Evolutionary conservation across 2,329 filamentous ascomycete species (phyloP).

Genomic region (Ciborinia camelliae): DNA sequence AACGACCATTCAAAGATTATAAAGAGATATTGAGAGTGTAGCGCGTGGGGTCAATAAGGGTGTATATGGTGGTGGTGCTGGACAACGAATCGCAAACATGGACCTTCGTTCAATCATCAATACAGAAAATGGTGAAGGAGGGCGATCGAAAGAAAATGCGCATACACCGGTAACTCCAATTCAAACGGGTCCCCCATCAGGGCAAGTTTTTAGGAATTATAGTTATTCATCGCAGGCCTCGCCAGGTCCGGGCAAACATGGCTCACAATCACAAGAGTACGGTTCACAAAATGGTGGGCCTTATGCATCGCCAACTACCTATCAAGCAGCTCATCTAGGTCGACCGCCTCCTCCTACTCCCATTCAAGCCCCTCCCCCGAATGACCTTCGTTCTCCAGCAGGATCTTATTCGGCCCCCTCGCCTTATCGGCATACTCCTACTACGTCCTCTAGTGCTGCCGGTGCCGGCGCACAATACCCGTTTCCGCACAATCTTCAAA

Average conservation of each 20-base stretch:
- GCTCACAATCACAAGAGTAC: constrained; percentile 35
- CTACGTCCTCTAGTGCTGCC: constrained; percentile 29
- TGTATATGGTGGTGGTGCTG: constrained; percentile 26
- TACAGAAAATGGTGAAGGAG: constrained; percentile 37
- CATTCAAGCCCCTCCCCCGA: constrained; percentile 41
- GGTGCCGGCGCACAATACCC: constrained; percentile 34
- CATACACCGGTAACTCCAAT: constrained; percentile 36
- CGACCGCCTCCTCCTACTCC: constrained; percentile 41
- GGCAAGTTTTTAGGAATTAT: constrained; percentile 36
- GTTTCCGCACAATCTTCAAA: constrained; percentile 34
- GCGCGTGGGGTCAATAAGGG: constrained; percentile 28
- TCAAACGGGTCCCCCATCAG: constrained; percentile 29
- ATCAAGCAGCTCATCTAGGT: constrained; percentile 34
- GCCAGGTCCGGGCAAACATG: constrained; percentile 34
- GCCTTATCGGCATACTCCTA: constrained; percentile 37
- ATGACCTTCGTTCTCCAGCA: constrained; percentile 44
- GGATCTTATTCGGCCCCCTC: constrained; percentile 39
- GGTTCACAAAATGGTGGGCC: constrained; percentile 29
- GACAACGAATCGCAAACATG: constrained; percentile 41
- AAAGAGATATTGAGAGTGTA: constrained; percentile 24
- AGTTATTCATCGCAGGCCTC: constrained; percentile 33
- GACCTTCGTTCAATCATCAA: constrained; percentile 53
- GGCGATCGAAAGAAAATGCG: constrained; percentile 31
- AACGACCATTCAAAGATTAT: constrained; percentile 18
- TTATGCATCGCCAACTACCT: constrained; percentile 37